Percentiles rank a stretch among this genome's conserved stretches.
These are phyloP conservation scores for Neoboletus brunneissimus DNA, from an alignment of 768 basidiomycete species.

Conservation along the genomic window DNA sequence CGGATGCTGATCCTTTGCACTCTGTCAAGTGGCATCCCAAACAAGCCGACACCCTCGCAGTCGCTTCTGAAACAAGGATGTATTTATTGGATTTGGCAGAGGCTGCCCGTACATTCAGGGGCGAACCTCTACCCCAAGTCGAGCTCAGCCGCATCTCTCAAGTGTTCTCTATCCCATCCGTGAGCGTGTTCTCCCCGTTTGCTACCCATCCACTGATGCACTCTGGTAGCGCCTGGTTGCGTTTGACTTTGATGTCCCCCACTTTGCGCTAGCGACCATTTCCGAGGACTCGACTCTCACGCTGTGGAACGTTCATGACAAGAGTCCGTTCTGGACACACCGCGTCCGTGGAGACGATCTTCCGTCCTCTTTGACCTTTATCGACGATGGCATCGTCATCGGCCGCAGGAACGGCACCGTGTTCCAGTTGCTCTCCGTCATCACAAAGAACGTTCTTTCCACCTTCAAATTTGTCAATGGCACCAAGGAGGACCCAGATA, in stretches of 20 bases:
- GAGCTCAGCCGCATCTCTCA: slow-evolving; percentile 69
- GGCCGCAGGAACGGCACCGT: slow-evolving; percentile 83
- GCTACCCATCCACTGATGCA: not conserved
- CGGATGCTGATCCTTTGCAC: slow-evolving; percentile 59
- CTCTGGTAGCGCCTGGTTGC: slow-evolving; percentile 66
- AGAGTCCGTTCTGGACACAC: slow-evolving; percentile 69
- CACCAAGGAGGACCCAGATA: slow-evolving; percentile 67
- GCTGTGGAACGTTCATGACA: slow-evolving; percentile 80
- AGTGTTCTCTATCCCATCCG: slow-evolving; percentile 67
- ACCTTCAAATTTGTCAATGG: slow-evolving; percentile 78
- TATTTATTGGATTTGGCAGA: slow-evolving; percentile 72
- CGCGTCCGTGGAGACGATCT: slow-evolving; percentile 76
- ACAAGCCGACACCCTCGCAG: slow-evolving; percentile 73
- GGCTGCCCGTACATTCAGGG: slow-evolving; percentile 56
- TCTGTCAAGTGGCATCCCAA: slow-evolving; percentile 90
- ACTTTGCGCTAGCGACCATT: slow-evolving; percentile 76
- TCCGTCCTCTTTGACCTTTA: slow-evolving; percentile 81
- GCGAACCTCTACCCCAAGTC: slow-evolving; percentile 63
- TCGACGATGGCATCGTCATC: slow-evolving; percentile 81
- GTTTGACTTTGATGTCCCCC: slow-evolving; percentile 80
- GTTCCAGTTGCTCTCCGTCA: slow-evolving; percentile 78
- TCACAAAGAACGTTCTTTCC: slow-evolving; percentile 69
- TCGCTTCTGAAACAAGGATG: slow-evolving; percentile 76
- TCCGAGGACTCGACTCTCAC: slow-evolving; percentile 80
- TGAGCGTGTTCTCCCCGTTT: slow-evolving; percentile 34